phyloP scores from a whole-genome alignment of 306 rosid genomes.

The Dryas octopetala region DNA sequence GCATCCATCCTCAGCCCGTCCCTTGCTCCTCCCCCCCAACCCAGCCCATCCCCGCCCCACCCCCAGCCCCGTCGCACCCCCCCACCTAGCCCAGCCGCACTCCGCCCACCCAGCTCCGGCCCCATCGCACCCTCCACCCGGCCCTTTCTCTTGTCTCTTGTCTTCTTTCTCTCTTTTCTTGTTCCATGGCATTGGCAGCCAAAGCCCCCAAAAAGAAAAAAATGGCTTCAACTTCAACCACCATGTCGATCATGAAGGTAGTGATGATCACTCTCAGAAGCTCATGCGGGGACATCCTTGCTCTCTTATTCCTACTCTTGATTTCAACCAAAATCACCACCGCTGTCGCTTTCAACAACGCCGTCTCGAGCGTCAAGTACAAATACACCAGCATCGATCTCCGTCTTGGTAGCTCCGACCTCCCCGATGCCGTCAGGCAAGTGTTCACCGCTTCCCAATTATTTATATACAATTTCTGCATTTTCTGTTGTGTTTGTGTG shows the following conservation, averaged over 20 bases:
- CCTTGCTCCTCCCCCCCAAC: too few species aligned
- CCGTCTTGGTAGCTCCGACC: slow-evolving; percentile 88
- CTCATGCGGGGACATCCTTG: not conserved
- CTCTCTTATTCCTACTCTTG: slow-evolving; percentile 22
- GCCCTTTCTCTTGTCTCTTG: too few species aligned
- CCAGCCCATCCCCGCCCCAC: too few species aligned
- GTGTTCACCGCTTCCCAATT: not conserved
- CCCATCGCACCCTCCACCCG: too few species aligned
- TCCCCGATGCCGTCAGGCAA: slow-evolving; percentile 91
- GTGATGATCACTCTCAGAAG: not conserved
- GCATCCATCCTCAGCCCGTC: too few species aligned
- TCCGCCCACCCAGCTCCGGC: too few species aligned
- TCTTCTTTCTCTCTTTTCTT: too few species aligned
- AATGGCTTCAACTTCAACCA: slow-evolving; percentile 3
- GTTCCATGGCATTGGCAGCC: slow-evolving; percentile 1
- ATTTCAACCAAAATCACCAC: slow-evolving; percentile 16
- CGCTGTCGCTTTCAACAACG: slow-evolving; percentile 44
- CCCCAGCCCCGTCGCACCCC: too few species aligned
- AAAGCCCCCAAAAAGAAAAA: not conserved
- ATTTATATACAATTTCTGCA: not conserved
- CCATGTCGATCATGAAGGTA: not conserved
- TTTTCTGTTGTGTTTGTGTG: not conserved
- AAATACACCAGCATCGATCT: slow-evolving; percentile 84
- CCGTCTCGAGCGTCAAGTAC: slow-evolving; percentile 78
- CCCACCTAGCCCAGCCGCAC: too few species aligned